Conservation (phyloP, 129 eudicot genomes). For the Solidago caesia region DNA sequence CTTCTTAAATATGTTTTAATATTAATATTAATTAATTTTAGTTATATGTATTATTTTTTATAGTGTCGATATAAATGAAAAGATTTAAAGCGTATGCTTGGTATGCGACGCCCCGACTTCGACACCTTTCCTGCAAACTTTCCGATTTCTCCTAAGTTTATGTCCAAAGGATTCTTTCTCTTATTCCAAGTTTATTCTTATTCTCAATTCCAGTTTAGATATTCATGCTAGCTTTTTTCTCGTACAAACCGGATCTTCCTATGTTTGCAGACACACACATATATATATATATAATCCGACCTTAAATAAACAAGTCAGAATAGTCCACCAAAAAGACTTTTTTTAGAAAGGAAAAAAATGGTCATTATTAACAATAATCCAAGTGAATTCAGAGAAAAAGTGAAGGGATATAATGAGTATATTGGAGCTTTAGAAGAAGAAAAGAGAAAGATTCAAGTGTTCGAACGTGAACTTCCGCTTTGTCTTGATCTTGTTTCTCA, state of each 20-base stretch:
- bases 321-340: background rate
- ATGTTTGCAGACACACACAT: slow-evolving; percentile 34
- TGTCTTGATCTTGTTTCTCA: slow-evolving; percentile 79
- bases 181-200: slow-evolving; percentile 56
- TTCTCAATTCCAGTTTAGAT: slow-evolving; percentile 49
- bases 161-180: slow-evolving; percentile 25
- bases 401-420: slow-evolving; percentile 49
- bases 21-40: too few species aligned
- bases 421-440: slow-evolving; percentile 71
- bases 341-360: slow-evolving; percentile 10
- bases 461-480: slow-evolving; percentile 91
- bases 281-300: slow-evolving; percentile 21
- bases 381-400: slow-evolving; percentile 37
- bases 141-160: slow-evolving; percentile 24
- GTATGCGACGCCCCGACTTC: slow-evolving; percentile 82
- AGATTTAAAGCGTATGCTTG: slow-evolving; percentile 12
- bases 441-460: slow-evolving; percentile 69
- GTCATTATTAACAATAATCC: slow-evolving; percentile 31
- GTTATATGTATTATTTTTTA: too few species aligned
- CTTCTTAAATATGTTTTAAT: too few species aligned
- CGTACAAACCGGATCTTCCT: slow-evolving; percentile 46
- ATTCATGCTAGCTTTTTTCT: slow-evolving; percentile 38
- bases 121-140: slow-evolving; percentile 34
- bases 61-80: background rate
- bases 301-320: slow-evolving; percentile 12